Evolutionary conservation across 1,284 basidiomycete species (phyloP), one percentile per base, ranked within the genome.

Genomic region (Porodaedalea pini): DNA sequence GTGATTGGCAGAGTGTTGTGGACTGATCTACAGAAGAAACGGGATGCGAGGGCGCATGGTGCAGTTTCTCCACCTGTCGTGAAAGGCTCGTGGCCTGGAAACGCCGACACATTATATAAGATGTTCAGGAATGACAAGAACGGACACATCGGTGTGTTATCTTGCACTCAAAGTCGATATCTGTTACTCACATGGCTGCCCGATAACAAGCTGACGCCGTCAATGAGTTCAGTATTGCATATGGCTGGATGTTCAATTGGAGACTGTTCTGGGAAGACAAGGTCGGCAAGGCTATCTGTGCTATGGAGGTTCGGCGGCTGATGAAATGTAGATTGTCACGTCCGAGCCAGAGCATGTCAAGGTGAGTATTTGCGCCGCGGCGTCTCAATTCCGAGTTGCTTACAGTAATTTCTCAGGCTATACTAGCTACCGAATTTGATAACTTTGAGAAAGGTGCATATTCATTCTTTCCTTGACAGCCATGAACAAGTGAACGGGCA

Each of bases 391-490:
- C 19, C 2, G n/a, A n/a, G 41, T 1, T 34, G n/a, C 27, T 19
- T 25, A 40, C 21, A 7, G 40, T 11, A 36, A 29, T 10, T 17
- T 57, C 4, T 6, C 11, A 77, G 74, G 55, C 65, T 4, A 68
- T 78, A 3, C 60, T 78, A 40, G 70, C 74, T 1, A 75, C 75
- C 2, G 73, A 78, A 44, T 78, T 78, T 60, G 53, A 65, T 3
- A 73, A 69, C 63, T 78, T 70, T 32, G 71, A 74, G 56, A 78
- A 78, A 68, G 76, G 77, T 72, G 29, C 13, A 5, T 8, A n/a
- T 23, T 2, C 31, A 19, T 29, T 7, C 36, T 5, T n/a, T n/a
- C n/a, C n/a, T n/a, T n/a, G n/a, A n/a, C n/a, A n/a, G n/a, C 53
- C 64, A 34, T 64, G 64, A 41, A 2, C 8, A 32, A 32, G 40